Percentiles rank a stretch among this genome's conserved stretches.
Evolutionary conservation across 2,329 filamentous ascomycete species (phyloP).

Genomic region (Capronia coronata): DNA sequence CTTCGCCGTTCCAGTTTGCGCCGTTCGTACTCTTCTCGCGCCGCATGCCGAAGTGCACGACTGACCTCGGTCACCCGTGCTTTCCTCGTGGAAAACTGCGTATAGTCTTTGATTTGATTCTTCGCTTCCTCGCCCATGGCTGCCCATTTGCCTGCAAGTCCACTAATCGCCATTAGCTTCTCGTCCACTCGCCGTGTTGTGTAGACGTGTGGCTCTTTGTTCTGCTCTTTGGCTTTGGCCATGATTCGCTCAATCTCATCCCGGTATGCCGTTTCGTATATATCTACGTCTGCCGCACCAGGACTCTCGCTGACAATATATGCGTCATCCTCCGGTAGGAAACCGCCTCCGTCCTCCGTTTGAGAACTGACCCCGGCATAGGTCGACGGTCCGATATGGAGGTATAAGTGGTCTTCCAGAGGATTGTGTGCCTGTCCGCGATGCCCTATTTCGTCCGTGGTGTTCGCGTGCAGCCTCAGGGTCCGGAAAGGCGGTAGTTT

Average conservation of each 20-base stretch:
- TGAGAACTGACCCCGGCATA: slow-evolving; percentile 44
- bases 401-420: slow-evolving; percentile 59
- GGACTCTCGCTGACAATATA: slow-evolving; percentile 73
- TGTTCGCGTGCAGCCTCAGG: slow-evolving; percentile 16
- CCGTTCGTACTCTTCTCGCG: slow-evolving; percentile 28
- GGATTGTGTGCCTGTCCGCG: slow-evolving; percentile 59
- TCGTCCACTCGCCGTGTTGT: slow-evolving; percentile 47
- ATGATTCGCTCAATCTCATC: slow-evolving; percentile 71
- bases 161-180: slow-evolving; percentile 30
- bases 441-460: slow-evolving; percentile 24
- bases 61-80: slow-evolving; percentile 29
- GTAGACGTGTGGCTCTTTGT: slow-evolving; percentile 52
- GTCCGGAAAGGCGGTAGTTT: slow-evolving; percentile 27
- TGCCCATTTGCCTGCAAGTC: slow-evolving; percentile 27
- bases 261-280: slow-evolving; percentile 84
- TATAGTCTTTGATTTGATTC: slow-evolving; percentile 27
- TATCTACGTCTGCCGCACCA: slow-evolving; percentile 72
- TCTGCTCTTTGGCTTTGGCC: slow-evolving; percentile 34
- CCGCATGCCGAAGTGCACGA: slow-evolving; percentile 27
- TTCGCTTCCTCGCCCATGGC: slow-evolving; percentile 28
- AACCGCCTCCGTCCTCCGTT: slow-evolving; percentile 32
- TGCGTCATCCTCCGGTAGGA: slow-evolving; percentile 29
- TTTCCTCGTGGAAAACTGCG: slow-evolving; percentile 26
- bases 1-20: slow-evolving; percentile 30
- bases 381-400: slow-evolving; percentile 65